Evolutionary conservation across 768 basidiomycete genomes (phyloP).

Genomic region (Phylloporus arenicola): DNA sequence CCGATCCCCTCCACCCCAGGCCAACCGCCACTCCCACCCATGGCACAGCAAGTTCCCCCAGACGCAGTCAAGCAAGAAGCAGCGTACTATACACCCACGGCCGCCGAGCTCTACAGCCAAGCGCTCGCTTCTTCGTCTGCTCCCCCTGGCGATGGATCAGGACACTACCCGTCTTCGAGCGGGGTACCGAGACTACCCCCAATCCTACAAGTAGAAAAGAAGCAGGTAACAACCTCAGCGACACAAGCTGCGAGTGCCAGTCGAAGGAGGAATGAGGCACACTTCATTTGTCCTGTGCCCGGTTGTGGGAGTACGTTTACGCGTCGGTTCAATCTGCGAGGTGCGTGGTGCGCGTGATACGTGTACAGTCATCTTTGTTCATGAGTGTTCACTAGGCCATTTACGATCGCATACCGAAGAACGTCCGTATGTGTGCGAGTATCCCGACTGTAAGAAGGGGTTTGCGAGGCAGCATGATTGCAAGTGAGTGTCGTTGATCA

Average conservation of each 20-base stretch:
- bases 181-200: slow-evolving; percentile 61
- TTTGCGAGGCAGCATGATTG: slow-evolving; percentile 96
- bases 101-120: slow-evolving; percentile 52
- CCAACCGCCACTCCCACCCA: slow-evolving; percentile 27
- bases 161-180: slow-evolving; percentile 28
- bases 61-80: slow-evolving; percentile 38
- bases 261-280: slow-evolving; percentile 83
- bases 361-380: slow-evolving; percentile 4
- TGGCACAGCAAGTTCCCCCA: slow-evolving; percentile 17
- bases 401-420: slow-evolving; percentile 94
- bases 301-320: slow-evolving; percentile 98
- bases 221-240: slow-evolving; percentile 91
- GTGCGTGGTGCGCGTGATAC: slow-evolving; percentile 34
- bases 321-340: slow-evolving; percentile 82
- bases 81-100: slow-evolving; percentile 44
- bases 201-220: slow-evolving; percentile 87
- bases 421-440: slow-evolving; percentile 88
- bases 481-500: slow-evolving; percentile 58
- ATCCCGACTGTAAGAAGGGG: slow-evolving; percentile 91
- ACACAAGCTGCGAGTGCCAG: slow-evolving; percentile 90
- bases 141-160: slow-evolving; percentile 16
- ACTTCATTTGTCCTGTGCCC: slow-evolving; percentile 90
- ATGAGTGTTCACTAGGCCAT: slow-evolving; percentile 54
- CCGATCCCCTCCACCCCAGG: slow-evolving; percentile 31
- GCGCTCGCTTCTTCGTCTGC: slow-evolving; percentile 33